Percentiles rank a stretch among this genome's conserved stretches.
phyloP scores from a whole-genome alignment of 768 basidiomycete species.

The Termitomyces sp. region DNA sequence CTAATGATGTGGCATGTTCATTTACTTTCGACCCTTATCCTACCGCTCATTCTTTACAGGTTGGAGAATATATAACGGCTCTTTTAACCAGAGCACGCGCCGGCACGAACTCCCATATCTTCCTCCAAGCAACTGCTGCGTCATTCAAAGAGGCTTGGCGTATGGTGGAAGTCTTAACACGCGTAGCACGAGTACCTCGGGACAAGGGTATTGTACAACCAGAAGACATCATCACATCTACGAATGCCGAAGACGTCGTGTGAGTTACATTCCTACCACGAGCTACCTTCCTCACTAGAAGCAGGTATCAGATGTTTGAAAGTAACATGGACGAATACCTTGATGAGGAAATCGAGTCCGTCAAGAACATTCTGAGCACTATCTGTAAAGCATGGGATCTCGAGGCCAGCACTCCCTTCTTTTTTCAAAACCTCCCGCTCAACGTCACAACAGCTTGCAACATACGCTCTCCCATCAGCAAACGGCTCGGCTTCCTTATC shows the following conservation, averaged over 20 bases:
- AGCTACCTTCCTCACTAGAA: constrained; percentile 1
- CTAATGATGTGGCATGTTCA: constrained; percentile 69
- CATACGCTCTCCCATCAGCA: constrained; percentile 8
- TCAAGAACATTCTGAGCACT: constrained; percentile 66
- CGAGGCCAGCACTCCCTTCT: constrained; percentile 31
- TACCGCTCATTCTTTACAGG: constrained; percentile 37
- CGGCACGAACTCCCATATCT: constrained; percentile 47
- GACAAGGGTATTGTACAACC: background rate
- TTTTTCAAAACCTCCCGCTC: constrained; percentile 1
- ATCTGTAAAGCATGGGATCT: constrained; percentile 81
- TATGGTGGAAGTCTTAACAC: constrained; percentile 71
- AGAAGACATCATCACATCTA: constrained; percentile 12
- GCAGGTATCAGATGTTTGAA: constrained; percentile 92
- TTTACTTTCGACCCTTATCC: background rate
- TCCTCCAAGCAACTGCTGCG: constrained; percentile 83
- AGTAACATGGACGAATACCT: constrained; percentile 97
- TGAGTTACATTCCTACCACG: constrained; percentile 29
- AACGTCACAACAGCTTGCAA: constrained; percentile 4
- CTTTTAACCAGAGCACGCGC: constrained; percentile 68
- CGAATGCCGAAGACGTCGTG: constrained; percentile 76
- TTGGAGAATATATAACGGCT: constrained; percentile 81
- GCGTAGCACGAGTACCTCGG: constrained; percentile 37
- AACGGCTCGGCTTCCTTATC: background rate
- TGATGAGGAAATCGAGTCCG: constrained; percentile 83
- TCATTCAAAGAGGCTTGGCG: constrained; percentile 86